Evolutionary conservation across 2,329 filamentous ascomycete genomes (phyloP).

Genomic region (Aphanoascus verrucosus): DNA sequence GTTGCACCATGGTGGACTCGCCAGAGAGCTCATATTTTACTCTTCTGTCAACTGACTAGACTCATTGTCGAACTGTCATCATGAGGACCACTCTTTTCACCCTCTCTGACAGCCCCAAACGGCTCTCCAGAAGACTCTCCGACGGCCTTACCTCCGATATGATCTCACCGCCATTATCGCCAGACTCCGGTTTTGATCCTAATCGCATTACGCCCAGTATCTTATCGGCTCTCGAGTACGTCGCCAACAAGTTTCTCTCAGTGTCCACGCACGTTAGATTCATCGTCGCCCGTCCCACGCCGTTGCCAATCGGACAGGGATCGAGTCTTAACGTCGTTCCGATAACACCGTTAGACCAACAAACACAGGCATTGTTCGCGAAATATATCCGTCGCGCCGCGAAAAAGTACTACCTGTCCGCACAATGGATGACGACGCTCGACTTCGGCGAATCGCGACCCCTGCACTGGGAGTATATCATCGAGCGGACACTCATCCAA

Average conservation of each 20-base stretch:
- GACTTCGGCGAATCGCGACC: conserved; percentile 2
- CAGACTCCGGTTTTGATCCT: conserved; percentile 30
- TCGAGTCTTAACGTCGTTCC: conserved; percentile 33
- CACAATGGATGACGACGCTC: conserved; percentile 31
- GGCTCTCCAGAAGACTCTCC: background rate
- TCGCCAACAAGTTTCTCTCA: conserved; percentile 33
- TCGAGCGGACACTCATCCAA: conserved; percentile 35
- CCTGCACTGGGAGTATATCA: conserved; percentile 26
- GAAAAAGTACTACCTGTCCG: conserved; percentile 29
- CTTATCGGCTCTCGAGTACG: conserved; percentile 33
- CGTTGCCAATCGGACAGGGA: conserved; percentile 29
- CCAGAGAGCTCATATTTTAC: background rate
- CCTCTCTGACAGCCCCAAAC: background rate
- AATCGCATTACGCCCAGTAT: conserved; percentile 25
- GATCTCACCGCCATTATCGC: conserved; percentile 34
- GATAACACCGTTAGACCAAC: conserved; percentile 24
- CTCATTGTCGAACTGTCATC: background rate
- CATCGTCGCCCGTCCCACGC: conserved; percentile 32
- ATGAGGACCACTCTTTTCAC: background rate
- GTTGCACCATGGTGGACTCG: too few species aligned
- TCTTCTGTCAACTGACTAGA: background rate
- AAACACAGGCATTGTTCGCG: conserved; percentile 25
- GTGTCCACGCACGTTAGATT: conserved; percentile 32
- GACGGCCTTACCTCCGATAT: conserved; percentile 27
- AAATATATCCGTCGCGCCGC: conserved; percentile 30